Base-by-base conservation (phyloP, 2,329 filamentous ascomycete species). In the Phialemonium atrogriseum region DNA sequence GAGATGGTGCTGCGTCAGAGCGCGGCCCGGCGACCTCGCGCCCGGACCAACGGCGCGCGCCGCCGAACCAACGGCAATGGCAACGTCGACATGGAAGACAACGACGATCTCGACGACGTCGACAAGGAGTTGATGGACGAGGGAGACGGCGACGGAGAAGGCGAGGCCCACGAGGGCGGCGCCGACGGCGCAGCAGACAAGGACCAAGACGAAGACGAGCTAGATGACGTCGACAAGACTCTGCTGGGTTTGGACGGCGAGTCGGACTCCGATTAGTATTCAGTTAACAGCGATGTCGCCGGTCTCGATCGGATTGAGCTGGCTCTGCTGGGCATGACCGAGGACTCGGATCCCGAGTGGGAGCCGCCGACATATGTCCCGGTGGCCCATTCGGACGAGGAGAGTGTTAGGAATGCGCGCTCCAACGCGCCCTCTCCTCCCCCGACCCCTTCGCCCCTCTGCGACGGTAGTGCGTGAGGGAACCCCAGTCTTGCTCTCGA, bases 21-120 rank as follows among this genome's bases (percentile, higher is more conserved):
- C n/a, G n/a, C n/a, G n/a, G n/a, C n/a, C n/a, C n/a, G n/a, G n/a
- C n/a, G n/a, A n/a, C n/a, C n/a, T n/a, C 12, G 33, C 18, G 47
- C 44, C 12, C 44, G 41, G 22, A 34, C 45, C 29, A 40, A 49
- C n/a, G 46, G 46, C 4, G 47, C 51, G 20, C 38, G 44, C 23
- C 28, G 28, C 21, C 47, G 46, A 34, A 12, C 34, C 11, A 58
- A 59, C 19, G 55, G 53, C 20, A 54, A 57, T 22, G 40, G 43
- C 5, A 62, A 65, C 18, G 66, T 60, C 10, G 64, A 68, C 15
- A 60, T 60, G 52, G 56, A 62, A 24, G 59, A 66, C 34, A 64
- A 57, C 7, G 66, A 72, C 24, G 66, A 66, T 27, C 59, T 74
- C 36, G 71, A 72, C 33, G 71, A 76, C 17, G 66, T 65, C 32